Evolutionary conservation across 225 moss, liverwort and hornwort genomes (phyloP).

Genomic region (Pseudoscleropodium purum): DNA sequence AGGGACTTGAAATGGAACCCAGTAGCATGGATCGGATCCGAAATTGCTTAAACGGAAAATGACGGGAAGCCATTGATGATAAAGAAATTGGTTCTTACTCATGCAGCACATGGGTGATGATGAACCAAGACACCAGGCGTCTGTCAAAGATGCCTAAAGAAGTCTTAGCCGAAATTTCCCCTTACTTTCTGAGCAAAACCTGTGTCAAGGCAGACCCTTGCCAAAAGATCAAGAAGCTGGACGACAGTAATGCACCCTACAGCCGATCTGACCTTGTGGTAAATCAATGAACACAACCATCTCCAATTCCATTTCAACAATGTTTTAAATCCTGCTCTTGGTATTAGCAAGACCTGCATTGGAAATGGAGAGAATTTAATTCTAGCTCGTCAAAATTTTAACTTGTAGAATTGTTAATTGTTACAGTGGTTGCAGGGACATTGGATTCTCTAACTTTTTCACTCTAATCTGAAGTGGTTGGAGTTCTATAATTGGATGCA

Average conservation of each 20-base stretch:
- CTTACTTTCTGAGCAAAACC: slow-evolving; percentile 52
- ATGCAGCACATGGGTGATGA: slow-evolving; percentile 81
- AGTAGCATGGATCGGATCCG: background rate
- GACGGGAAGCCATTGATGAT: background rate
- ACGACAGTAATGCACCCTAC: slow-evolving; percentile 45
- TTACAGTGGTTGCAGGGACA: background rate
- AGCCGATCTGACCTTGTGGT: slow-evolving; percentile 75
- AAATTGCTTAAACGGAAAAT: too few species aligned
- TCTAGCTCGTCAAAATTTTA: background rate
- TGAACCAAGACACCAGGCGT: slow-evolving; percentile 83
- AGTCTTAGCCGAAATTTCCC: slow-evolving; percentile 65
- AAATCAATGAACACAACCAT: background rate
- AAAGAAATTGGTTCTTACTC: background rate
- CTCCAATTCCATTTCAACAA: background rate
- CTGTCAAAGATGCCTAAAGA: slow-evolving; percentile 85
- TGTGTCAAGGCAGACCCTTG: slow-evolving; percentile 61
- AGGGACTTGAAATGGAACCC: background rate
- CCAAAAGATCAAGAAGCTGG: slow-evolving; percentile 69
- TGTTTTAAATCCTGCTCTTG: background rate
- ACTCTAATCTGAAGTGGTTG: background rate
- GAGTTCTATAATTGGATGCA: slow-evolving; percentile 1
- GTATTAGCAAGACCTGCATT: background rate
- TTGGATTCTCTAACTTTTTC: background rate
- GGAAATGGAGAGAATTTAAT: background rate
- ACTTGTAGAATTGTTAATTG: background rate